phyloP scores from a whole-genome alignment of 2,329 filamentous ascomycete species.

The Penicillium glabrum region DNA sequence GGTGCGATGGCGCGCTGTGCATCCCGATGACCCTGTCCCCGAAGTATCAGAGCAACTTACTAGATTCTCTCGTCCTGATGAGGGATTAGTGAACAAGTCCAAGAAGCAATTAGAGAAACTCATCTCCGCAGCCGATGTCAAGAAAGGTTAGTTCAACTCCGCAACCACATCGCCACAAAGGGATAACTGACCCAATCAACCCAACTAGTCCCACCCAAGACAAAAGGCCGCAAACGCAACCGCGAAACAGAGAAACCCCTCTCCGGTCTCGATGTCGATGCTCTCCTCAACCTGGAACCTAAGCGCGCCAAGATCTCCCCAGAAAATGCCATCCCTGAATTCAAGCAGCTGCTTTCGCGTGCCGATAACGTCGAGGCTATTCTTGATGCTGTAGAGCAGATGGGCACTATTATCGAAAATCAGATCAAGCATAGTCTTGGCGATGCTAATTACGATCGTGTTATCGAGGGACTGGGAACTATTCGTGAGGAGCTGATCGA shows the following conservation, averaged over 20 bases:
- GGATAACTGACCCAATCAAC: slow-evolving; percentile 25
- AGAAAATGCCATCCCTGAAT: slow-evolving; percentile 83
- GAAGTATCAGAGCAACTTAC: slow-evolving; percentile 64
- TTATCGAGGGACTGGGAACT: slow-evolving; percentile 71
- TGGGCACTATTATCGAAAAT: slow-evolving; percentile 68
- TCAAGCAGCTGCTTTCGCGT: slow-evolving; percentile 72
- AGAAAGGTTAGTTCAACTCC: slow-evolving; percentile 60
- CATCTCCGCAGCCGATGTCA: slow-evolving; percentile 71
- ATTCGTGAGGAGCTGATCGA: slow-evolving; percentile 76
- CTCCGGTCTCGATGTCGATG: slow-evolving; percentile 84
- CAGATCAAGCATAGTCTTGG: slow-evolving; percentile 74
- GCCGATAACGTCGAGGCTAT: slow-evolving; percentile 63
- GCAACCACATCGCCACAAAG: neutral
- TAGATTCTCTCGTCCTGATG: slow-evolving; percentile 71
- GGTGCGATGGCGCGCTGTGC: slow-evolving; percentile 76
- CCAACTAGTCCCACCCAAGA: slow-evolving; percentile 71
- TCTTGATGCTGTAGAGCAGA: slow-evolving; percentile 68
- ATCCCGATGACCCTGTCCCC: slow-evolving; percentile 65
- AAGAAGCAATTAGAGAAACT: slow-evolving; percentile 62
- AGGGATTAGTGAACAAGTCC: slow-evolving; percentile 62
- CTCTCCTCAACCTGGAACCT: slow-evolving; percentile 64
- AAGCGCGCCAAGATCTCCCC: slow-evolving; percentile 56
- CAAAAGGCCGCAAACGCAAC: slow-evolving; percentile 67
- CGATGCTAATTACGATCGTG: slow-evolving; percentile 70
- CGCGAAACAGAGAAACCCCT: slow-evolving; percentile 75